Percentiles rank a stretch among this genome's conserved stretches.
phyloP scores from a whole-genome alignment of 148 eudicot genomes.

The Camellia lanceoleosa region DNA sequence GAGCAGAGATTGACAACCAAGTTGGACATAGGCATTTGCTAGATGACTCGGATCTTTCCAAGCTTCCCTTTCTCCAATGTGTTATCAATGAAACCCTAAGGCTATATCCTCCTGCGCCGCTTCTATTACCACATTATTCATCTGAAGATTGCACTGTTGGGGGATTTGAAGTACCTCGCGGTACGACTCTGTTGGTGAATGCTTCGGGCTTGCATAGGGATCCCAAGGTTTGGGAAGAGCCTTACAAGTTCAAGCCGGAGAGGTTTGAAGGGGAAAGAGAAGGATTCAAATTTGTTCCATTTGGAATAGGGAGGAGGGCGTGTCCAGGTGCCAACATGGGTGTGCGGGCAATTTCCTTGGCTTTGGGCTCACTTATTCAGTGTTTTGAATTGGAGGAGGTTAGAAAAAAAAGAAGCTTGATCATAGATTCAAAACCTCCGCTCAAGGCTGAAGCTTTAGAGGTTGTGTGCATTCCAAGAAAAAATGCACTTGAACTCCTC shows the following conservation, averaged over 20 bases:
- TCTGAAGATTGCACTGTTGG: constrained; percentile 26
- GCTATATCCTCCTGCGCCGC: constrained; percentile 24
- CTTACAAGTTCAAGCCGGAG: constrained; percentile 29
- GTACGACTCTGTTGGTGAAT: constrained; percentile 29
- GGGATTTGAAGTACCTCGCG: constrained; percentile 29
- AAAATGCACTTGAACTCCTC: constrained; percentile 13
- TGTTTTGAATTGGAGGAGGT: constrained; percentile 34
- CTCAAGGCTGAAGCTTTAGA: constrained; percentile 15
- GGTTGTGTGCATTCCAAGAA: constrained; percentile 19
- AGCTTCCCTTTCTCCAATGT: constrained; percentile 27
- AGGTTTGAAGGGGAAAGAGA: constrained; percentile 29
- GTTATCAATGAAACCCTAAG: constrained; percentile 27
- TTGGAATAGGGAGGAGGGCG: constrained; percentile 37
- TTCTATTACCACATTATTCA: constrained; percentile 32
- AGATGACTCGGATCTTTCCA: constrained; percentile 22
- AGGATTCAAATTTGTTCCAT: constrained; percentile 29
- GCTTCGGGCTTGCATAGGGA: constrained; percentile 33
- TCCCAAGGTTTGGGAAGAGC: constrained; percentile 36
- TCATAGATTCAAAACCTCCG: not conserved
- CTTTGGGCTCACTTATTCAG: constrained; percentile 27
- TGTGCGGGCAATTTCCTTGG: constrained; percentile 21
- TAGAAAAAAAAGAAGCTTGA: not conserved
- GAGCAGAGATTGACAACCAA: constrained; percentile 21
- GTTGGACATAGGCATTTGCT: constrained; percentile 25
- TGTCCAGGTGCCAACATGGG: constrained; percentile 35